Evolutionary conservation across 2,329 filamentous ascomycete species (phyloP).

Genomic region (Knoxdaviesia capensis): DNA sequence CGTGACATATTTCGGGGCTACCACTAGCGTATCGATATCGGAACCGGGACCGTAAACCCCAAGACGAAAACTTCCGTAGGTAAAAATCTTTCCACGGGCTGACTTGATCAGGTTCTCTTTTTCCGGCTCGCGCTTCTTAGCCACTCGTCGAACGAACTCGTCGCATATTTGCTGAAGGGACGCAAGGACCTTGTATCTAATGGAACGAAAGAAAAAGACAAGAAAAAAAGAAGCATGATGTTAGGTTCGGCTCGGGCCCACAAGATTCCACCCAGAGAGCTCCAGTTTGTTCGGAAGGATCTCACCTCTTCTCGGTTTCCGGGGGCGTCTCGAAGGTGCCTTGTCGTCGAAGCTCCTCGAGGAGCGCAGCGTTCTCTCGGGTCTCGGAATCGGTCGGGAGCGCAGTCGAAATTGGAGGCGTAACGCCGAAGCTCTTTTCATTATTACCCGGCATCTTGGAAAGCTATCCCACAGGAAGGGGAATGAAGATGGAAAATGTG

Average conservation of each 20-base stretch:
- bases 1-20: constrained; percentile 74
- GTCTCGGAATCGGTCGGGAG: constrained; percentile 63
- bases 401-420: constrained; percentile 59
- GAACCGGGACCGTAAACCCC: constrained; percentile 90
- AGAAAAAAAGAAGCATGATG: no score
- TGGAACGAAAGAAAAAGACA: no score
- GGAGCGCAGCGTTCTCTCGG: constrained; percentile 54
- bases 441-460: neutral
- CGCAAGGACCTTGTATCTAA: constrained; percentile 49
- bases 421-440: constrained; percentile 36
- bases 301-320: constrained; percentile 65
- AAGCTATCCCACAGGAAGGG: neutral
- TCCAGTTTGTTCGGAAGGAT: neutral
- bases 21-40: constrained; percentile 91
- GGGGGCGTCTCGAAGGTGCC: constrained; percentile 78
- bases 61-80: constrained; percentile 86
- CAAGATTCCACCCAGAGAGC: neutral
- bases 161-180: constrained; percentile 63
- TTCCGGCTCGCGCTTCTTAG: constrained; percentile 47
- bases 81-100: constrained; percentile 82
- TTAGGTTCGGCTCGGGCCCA: no score
- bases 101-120: constrained; percentile 61
- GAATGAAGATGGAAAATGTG: neutral
- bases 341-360: constrained; percentile 69
- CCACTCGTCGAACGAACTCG: constrained; percentile 73